Evolutionary conservation across 2,329 filamentous ascomycete species (phyloP), one percentile per base, ranked within the genome.

Genomic region (Venturia pyrina): DNA sequence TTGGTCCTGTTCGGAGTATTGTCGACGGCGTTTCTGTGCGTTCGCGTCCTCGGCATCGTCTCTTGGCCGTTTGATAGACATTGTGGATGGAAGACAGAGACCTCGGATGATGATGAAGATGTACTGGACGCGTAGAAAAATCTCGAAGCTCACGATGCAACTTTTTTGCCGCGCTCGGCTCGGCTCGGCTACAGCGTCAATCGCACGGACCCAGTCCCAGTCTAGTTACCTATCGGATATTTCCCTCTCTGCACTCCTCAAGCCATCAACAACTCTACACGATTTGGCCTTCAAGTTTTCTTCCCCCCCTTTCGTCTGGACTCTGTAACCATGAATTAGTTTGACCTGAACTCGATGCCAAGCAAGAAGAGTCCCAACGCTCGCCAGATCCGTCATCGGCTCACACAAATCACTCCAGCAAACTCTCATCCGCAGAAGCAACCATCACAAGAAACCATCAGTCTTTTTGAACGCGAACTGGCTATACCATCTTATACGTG

Each of bases 1-100:
- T 62, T 75, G 69, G 68, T 79, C 74, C 41, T 74, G 74, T 67
- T 78, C 74, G 56, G 73, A 75, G 68, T 75, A 73, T 68, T 74
- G 72, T 67, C 74, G 66, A 19, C 62, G n/a, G 21, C 60, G 37
- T 62, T 62, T 62, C 24, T 44, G 37, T 11, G 37, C n/a, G 7
- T 3, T 40, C 3, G n/a, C 60, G 13, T 62, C 60, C 40, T 43
- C 43, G 11, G 28, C 19, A 44, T 43, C 43, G 37, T 62, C 60
- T 62, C 60, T 43, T 17, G 40, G n/a, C 41, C 60, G n/a, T 28
- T 62, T 62, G 4, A 11, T 44, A 5, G 60, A 44, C 43, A 62
- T 62, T 62, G 37, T 13, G 2, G 5, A 37, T n/a, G 28, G 1
- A 21, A 10, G 15, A 37, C 13, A 32, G 28, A n/a, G 53, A n/a